phyloP scores from a whole-genome alignment of 148 eudicot species.

The Fagopyrum homotropicum region DNA sequence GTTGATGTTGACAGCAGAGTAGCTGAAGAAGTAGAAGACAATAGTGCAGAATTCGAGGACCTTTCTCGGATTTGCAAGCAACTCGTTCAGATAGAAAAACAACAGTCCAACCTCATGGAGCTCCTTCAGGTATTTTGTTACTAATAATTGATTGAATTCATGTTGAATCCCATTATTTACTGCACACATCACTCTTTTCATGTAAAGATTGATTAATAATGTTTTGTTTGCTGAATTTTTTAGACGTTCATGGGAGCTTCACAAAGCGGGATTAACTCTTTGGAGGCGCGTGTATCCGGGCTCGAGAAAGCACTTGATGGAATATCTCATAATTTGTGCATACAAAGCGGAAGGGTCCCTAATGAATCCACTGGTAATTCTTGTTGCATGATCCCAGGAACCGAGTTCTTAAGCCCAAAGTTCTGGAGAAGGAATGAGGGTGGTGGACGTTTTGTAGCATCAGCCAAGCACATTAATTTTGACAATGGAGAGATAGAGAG shows the following conservation, averaged over 20 bases:
- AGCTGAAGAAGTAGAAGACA: conserved; percentile 33
- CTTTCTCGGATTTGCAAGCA: conserved; percentile 52
- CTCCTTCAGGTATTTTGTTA: conserved; percentile 56
- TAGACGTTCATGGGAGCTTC: conserved; percentile 82
- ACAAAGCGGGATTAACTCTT: conserved; percentile 56
- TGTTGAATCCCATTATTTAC: neutral
- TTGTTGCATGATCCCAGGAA: conserved; percentile 56
- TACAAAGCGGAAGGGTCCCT: conserved; percentile 47
- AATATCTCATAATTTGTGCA: conserved; percentile 50
- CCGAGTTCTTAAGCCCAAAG: conserved; percentile 70
- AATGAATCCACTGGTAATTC: conserved; percentile 32
- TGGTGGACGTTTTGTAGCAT: conserved; percentile 27
- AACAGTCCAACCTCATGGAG: conserved; percentile 52
- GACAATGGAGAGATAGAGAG: conserved; percentile 23
- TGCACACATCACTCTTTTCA: neutral
- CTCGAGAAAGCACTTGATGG: conserved; percentile 64
- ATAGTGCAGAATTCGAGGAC: conserved; percentile 40
- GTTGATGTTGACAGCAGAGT: conserved; percentile 15
- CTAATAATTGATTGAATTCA: neutral
- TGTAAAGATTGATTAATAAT: neutral
- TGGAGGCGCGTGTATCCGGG: conserved; percentile 76
- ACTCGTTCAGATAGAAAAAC: conserved; percentile 73
- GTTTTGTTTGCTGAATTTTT: neutral
- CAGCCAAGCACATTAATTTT: conserved; percentile 27
- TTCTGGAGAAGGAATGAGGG: conserved; percentile 59